These are phyloP conservation scores for Wickerhamiella occidentalis DNA, from an alignment of 805 yeast genomes.

Conservation along the genomic window DNA sequence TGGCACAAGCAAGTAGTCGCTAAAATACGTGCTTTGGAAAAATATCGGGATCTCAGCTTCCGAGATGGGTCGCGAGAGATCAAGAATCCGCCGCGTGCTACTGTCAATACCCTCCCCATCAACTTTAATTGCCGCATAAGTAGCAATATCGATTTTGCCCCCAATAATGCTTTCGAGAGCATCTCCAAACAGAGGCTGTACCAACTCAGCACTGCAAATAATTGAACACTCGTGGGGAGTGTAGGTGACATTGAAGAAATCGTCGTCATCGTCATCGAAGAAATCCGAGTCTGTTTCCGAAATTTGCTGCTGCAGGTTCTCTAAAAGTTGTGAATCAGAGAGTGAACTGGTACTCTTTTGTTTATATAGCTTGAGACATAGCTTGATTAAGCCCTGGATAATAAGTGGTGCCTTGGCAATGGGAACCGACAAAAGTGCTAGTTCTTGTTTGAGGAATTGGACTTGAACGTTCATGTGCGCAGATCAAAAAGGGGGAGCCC, in stretches of 20 bases:
- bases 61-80: slow-evolving; percentile 47
- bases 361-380: slow-evolving; percentile 19
- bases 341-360: background rate
- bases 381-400: slow-evolving; percentile 36
- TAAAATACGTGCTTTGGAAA: slow-evolving; percentile 50
- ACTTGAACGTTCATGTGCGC: slow-evolving; percentile 13
- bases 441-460: slow-evolving; percentile 8
- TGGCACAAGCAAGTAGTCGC: slow-evolving; percentile 54
- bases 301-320: slow-evolving; percentile 3
- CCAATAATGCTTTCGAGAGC: slow-evolving; percentile 27
- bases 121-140: slow-evolving; percentile 44
- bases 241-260: slow-evolving; percentile 49
- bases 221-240: slow-evolving; percentile 53
- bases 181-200: slow-evolving; percentile 31
- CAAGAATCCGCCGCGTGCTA: slow-evolving; percentile 39
- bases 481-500: background rate
- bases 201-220: slow-evolving; percentile 37
- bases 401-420: slow-evolving; percentile 2
- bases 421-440: slow-evolving; percentile 10
- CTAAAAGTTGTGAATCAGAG: slow-evolving; percentile 12
- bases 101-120: slow-evolving; percentile 48
- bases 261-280: slow-evolving; percentile 23
- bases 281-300: slow-evolving; percentile 5
- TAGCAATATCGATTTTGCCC: slow-evolving; percentile 22
- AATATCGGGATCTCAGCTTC: slow-evolving; percentile 45